Percentiles rank a stretch among this genome's conserved stretches.
Evolutionary conservation across 306 rosid species (phyloP).

Genomic region (Prunus mume): DNA sequence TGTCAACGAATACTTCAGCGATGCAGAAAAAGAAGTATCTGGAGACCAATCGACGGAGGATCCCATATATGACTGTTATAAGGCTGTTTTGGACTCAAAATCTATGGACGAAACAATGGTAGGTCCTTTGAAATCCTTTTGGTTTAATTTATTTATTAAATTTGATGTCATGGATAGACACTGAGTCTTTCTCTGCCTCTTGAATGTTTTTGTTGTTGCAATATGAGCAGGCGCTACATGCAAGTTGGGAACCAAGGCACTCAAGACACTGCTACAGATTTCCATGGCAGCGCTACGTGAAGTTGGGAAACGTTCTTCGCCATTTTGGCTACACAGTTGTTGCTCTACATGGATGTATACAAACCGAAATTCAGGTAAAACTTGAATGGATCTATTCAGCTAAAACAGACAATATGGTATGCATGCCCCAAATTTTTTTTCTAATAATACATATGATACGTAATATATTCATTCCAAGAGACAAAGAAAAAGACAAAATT

Average conservation of each 20-base stretch:
- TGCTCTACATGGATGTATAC: slow-evolving; percentile 87
- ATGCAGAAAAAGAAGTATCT: slow-evolving; percentile 38
- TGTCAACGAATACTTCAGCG: slow-evolving; percentile 75
- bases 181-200: background rate
- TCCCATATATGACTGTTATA: slow-evolving; percentile 72
- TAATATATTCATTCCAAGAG: background rate
- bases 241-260: slow-evolving; percentile 99
- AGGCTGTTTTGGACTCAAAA: slow-evolving; percentile 91
- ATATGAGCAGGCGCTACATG: slow-evolving; percentile 66
- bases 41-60: slow-evolving; percentile 39
- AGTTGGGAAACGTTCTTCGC: slow-evolving; percentile 86
- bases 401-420: background rate
- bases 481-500: background rate
- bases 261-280: slow-evolving; percentile 66
- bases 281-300: slow-evolving; percentile 93
- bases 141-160: background rate
- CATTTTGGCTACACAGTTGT: slow-evolving; percentile 90
- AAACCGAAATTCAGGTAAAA: slow-evolving; percentile 81
- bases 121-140: slow-evolving; percentile 12
- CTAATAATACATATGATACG: too few species aligned
- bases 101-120: slow-evolving; percentile 83
- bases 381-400: background rate
- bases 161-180: background rate
- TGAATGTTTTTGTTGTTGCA: background rate
- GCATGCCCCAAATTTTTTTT: background rate